Evolutionary conservation across 2,329 filamentous ascomycete genomes (phyloP), one percentile per base, ranked within the genome.

Genomic region (Pyrenophora teres): DNA sequence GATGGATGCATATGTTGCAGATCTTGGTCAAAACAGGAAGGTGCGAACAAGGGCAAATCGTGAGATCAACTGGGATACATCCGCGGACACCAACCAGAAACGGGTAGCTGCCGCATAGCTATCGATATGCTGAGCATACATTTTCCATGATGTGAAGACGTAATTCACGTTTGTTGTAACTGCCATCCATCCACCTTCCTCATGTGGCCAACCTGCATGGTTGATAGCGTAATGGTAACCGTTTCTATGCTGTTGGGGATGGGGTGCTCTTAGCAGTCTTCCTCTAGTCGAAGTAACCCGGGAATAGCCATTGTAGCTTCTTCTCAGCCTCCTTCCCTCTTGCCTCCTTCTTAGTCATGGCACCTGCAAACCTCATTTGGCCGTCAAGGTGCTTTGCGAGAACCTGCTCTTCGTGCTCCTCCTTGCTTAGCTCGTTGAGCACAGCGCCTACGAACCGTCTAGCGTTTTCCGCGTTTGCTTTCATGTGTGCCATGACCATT

Each of bases 401-500:
- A 35, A 97, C 86, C 50, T 94, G 74, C 52, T 93, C 87, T 47
- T 74, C 78, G 75, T 96, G 85, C 70, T 93, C 88, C 53, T 89
- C 82, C 71, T 89, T 87, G 65, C 84, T 86, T 64, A 97, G 80
- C 75, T 92, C 87, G 74, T 97, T 90, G 48, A 99, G 80, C 38
- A 97, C 92, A 27, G 89, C 90, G 31, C 85, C 90, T 30, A 99
- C 87, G 50, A 97, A 87, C 44, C 86, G 81, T 73, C 88, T 87
- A 30, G 94, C 94, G 69, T 97, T 99, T 70, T 87, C 82, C 45
- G 89, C 83, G 76, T 99, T 99, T 62, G 91, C 88, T 72, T 89
- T 88, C 94, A 99, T 99, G 76, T 96, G 90, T 55, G 86, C 88
- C 86, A 96, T 90, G 49, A 99, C 94, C 89, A 97, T 96, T 75